Base-by-base conservation (phyloP, 2,329 filamentous ascomycete genomes). In the Didymella segeticola region DNA sequence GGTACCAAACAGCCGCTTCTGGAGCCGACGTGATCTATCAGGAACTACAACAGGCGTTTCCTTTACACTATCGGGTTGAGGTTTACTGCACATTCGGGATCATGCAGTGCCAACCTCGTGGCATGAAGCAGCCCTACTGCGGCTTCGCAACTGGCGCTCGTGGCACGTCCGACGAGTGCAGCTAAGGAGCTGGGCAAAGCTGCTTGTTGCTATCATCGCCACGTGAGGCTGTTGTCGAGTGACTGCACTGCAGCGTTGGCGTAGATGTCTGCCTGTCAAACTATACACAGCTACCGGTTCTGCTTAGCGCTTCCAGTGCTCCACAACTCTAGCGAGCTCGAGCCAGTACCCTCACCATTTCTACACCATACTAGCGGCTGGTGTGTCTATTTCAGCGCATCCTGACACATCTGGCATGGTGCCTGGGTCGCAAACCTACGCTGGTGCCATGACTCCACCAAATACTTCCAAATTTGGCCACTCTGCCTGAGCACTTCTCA, bases 311-410 rank as follows among this genome's bases (percentile, higher is more conserved):
- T 41, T 47, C 33, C 51, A 53, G 45, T 62, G 46, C 41, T 60
- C 51, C 53, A 42, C 50, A 54, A 57, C 47, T 49, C 48, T 17
- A 19, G 30, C 14, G 31, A 49, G 52, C 45, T 58, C 31, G n/a
- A 55, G 51, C 58, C 57, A 58, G 36, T 59, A 38, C 41, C 51
- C 51, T 53, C 62, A 61, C 57, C 46, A 60, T 60, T 31, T 58
- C 42, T 48, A 54, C 59, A 59, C 53, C 46, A 61, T 56, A 27
- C 49, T 58, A 58, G 50, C 29, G 51, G 47, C 53, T 57, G 47
- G 51, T 48, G 57, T 53, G 36, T 55, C 57, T 61, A 58, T 55
- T 48, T 48, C 41, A 57, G 53, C 48, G 39, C 29, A 20, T 27
- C 14, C 49, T 31, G 48, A 54, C 45, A 47, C 34, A 52, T 49